Base-by-base conservation (phyloP, 208 protist genomes). In the Acanthamoeba polyphaga region DNA sequence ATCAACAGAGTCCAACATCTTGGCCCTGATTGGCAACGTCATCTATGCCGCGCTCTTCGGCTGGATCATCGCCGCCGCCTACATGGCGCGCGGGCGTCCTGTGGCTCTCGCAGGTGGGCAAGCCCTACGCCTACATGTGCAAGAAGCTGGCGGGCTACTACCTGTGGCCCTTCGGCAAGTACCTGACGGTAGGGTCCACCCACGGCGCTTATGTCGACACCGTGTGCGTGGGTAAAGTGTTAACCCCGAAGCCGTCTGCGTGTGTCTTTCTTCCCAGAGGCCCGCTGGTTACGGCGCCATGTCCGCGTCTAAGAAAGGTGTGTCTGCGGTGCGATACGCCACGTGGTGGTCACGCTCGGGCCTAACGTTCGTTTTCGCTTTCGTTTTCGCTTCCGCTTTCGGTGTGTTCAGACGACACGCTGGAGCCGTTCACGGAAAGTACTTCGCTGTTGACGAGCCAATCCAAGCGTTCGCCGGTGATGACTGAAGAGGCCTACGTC, bases 121-220 rank as follows among this genome's bases (percentile, higher is more conserved):
- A 96, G 53, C 91, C 84, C 74, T 96, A 95, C 95, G 92, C 43
- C 22, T 87, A 82, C 53, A 29, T 96, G 29, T 97, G 82, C 38
- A 96, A 76, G 74, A 51, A 32, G 60, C 89, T 97, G 53, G 94
- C 94, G 6, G 74, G 53, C 43, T 97, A 95, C 93, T 89, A 97
- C 49, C 84, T 96, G n/a, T 97, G 96, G 96, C 96, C 96, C 13
- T 97, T 97, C 78, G 96, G 96, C 66, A 96, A 95, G 78, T 87
- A 60, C 32, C 27, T 87, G 78, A 58, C 49, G 78, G 43, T 60
- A 58, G 43, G 34, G 27, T 53, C 38, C 22, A 49, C 46, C 49
- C 43, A 10, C 32, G 10, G 2, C 17, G 34, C n/a, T 15, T 51
- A 51, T 51, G 46, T 51, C 46, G 46, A 51, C 8, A 70, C n/a